Evolutionary conservation across 2,329 filamentous ascomycete genomes (phyloP).

Genomic region (Cladosporium sp.): DNA sequence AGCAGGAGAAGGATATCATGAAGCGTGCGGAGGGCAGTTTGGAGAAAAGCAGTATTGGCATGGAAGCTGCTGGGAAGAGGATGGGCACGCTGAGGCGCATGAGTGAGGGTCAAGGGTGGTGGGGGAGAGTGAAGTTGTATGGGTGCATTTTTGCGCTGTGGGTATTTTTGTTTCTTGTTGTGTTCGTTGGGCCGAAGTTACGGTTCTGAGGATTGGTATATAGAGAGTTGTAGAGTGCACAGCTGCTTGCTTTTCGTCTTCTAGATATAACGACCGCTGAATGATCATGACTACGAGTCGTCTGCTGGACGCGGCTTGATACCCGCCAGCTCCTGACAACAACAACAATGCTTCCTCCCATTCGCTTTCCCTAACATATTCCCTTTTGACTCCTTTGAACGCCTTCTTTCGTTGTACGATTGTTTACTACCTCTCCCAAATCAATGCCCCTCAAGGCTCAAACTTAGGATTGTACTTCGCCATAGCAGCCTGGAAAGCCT

Average conservation of each 20-base stretch:
- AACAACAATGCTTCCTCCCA: slow-evolving; percentile 1
- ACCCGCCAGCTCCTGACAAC: not conserved
- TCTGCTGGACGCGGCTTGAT: not conserved
- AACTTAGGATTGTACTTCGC: slow-evolving; percentile 85
- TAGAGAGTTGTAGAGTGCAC: not conserved
- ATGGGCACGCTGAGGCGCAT: slow-evolving; percentile 75
- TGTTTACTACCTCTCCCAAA: not conserved
- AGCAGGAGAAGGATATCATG: slow-evolving; percentile 68
- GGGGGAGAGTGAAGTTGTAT: slow-evolving; percentile 72
- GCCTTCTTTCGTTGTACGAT: slow-evolving; percentile 3
- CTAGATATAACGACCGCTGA: not conserved
- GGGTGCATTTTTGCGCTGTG: slow-evolving; percentile 77
- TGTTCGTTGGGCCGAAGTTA: slow-evolving; percentile 83
- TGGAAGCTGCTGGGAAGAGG: slow-evolving; percentile 68
- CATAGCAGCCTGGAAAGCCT: slow-evolving; percentile 79
- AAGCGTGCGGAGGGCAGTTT: slow-evolving; percentile 67
- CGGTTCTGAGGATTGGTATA: slow-evolving; percentile 55
- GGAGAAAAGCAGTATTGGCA: slow-evolving; percentile 67
- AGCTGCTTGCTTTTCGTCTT: not conserved
- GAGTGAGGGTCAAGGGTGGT: slow-evolving; percentile 86
- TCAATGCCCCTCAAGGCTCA: slow-evolving; percentile 43
- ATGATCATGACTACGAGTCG: slow-evolving; percentile 11
- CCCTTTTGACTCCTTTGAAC: slow-evolving; percentile 7
- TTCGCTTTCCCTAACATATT: not conserved
- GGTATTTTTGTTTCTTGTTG: slow-evolving; percentile 70